Conservation (phyloP, 805 yeast species). For the Wickerhamiella bombiphila region DNA sequence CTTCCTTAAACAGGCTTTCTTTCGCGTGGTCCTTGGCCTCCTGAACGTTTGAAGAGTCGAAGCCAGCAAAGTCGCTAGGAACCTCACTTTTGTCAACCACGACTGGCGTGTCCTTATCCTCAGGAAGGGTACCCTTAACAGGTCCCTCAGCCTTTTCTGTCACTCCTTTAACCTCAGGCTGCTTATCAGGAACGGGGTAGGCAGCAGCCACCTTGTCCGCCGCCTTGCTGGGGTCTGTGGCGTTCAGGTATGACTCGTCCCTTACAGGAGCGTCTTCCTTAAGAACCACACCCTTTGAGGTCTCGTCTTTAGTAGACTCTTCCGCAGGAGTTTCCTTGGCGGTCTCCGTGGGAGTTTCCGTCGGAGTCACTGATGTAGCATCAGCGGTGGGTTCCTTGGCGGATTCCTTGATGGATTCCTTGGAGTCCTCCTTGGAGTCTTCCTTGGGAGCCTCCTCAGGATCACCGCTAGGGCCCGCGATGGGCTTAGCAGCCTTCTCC, state of each 20-base stretch:
- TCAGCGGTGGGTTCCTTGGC: constrained; percentile 1
- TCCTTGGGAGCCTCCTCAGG: no score
- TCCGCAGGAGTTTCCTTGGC: background rate
- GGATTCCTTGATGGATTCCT: background rate
- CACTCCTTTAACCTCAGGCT: no score
- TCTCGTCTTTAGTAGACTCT: constrained; percentile 4
- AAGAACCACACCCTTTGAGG: background rate
- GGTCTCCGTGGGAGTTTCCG: background rate
- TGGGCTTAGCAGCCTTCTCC: constrained; percentile 1
- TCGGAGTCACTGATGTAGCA: background rate
- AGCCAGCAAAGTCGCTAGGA: constrained; percentile 16
- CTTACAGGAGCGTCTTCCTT: background rate
- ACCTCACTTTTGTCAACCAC: constrained; percentile 12
- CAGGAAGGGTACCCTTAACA: constrained; percentile 1
- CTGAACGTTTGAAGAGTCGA: constrained; percentile 19
- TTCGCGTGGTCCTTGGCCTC: constrained; percentile 9
- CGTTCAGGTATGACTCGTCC: background rate
- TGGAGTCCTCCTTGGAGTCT: no score
- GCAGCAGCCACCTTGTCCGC: background rate
- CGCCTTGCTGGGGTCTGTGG: background rate
- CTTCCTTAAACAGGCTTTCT: constrained; percentile 18
- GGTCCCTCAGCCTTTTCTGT: constrained; percentile 5
- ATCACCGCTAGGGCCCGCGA: no score
- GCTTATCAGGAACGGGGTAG: background rate
- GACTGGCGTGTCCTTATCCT: constrained; percentile 8